Base-by-base conservation (phyloP, 106 monocot genomes). In the Platanthera guangdongensis region DNA sequence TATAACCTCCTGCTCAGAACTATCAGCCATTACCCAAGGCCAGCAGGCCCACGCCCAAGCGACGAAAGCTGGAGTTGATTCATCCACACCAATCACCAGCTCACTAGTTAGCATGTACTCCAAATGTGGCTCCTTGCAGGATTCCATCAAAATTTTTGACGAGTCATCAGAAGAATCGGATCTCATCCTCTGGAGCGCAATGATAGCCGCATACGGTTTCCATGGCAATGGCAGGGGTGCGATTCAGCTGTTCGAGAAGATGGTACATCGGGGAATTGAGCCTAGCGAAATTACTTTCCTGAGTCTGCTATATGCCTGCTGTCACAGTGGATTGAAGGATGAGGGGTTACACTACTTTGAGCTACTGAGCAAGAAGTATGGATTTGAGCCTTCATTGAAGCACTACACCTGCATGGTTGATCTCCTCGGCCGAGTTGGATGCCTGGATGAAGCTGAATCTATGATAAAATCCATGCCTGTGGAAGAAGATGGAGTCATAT, bases 381-480 rank as follows among this genome's bases (percentile, higher is more conserved):
- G 51, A 15, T 7, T 89, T 73, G 52, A 77, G 47, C 92, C 92
- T 9, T 72, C 75, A 12, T n/a, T 92, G 52, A 84, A 84, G 80
- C 92, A 92, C 78, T 92, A 89, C 77, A 92, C 92, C 28, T 92
- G 92, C 77, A 76, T 92, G 15, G 92, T 92, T 6, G 89, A 92
- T 85, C 92, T 92, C 12, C 79, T 92, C 1, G 92, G 92, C 9
- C 71, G 92, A 25, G 80, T 82, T n/a, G 85, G 89, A 13, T 78
- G 73, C 55, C 77, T 92, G 57, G 78, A 76, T n/a, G 84, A 89
- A 72, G 89, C 92, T 16, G 87, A 92, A 77, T 78, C 52, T 19
- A 21, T 92, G 79, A 87, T 92, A 30, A 80, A 74, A 63, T 85
- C 85, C 4, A 92, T 92, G 92, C 82, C 81, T 4, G 75, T 85